Evolutionary conservation across 1,139 yeast genomes (phyloP), one percentile per base, ranked within the genome.

Genomic region (Diutina ranongensis): DNA sequence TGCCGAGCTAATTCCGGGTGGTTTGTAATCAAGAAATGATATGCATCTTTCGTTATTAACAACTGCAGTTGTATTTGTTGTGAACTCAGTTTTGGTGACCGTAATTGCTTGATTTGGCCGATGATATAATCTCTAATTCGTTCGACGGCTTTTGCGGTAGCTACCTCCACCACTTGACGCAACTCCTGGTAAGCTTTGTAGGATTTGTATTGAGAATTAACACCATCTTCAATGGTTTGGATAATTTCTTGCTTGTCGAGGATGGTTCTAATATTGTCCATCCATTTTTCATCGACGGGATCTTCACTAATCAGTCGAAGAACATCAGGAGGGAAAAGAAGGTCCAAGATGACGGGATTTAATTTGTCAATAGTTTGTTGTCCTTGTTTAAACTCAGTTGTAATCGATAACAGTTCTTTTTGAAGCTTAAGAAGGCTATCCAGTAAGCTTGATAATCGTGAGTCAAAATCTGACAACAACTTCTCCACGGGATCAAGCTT

Each of bases 61-160:
- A 92, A 62, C 32, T 74, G 75, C 45, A 72, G 71, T 58, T 92
- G 97, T n/a, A 89, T 68, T 0, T 71, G 68, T 56, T 86, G 95
- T 0, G 95, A 82, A 1, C 86, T 73, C 4, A 25, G 32, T 25
- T 25, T 25, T 1, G 42, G 32, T 25, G 42, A 38, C 48, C 97
- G 67, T 28, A 89, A 62, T 28, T 64, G 57, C 54, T 83, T 82
- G 50, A 89, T 83, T 52, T 81, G 76, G 4, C 63, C 55, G 8
- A 87, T 76, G 32, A 87, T 62, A 54, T 65, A 81, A 57, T 83
- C 86, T 47, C 95, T 72, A 7, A 86, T 78, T 47, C 95, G 69
- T 57, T 88, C 97, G 1, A 85, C 62, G 1, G 80, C 73, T 57
- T 77, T 80, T 36, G 61, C 58, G 22, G 67, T 71, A 47, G 78